Conservation (phyloP, 2,329 filamentous ascomycete genomes). For the Neopestalotiopsis sp. region DNA sequence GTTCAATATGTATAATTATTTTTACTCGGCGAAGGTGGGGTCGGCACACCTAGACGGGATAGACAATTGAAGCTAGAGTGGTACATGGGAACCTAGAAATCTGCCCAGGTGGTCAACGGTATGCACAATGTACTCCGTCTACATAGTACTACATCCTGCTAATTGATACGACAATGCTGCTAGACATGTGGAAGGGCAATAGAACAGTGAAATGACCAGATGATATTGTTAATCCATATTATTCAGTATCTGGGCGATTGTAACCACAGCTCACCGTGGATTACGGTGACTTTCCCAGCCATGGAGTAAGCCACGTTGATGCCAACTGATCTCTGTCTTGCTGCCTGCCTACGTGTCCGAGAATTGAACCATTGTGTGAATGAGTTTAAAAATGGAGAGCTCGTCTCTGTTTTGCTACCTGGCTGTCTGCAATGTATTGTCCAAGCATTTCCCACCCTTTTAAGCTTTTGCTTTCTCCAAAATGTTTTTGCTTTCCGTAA, state of each 20-base stretch:
- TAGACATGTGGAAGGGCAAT: no score
- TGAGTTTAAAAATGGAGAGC: conserved; percentile 6
- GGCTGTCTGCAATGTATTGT: not conserved
- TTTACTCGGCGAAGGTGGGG: not conserved
- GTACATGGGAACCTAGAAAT: no score
- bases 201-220: not conserved
- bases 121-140: not conserved
- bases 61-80: not conserved
- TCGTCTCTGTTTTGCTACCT: not conserved
- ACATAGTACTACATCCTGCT: no score
- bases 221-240: not conserved
- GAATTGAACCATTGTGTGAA: not conserved
- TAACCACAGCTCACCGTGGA: not conserved
- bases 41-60: not conserved
- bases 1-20: not conserved
- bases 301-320: not conserved
- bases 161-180: no score
- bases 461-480: not conserved
- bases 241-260: not conserved
- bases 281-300: not conserved
- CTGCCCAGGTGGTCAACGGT: no score
- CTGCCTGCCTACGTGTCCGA: not conserved
- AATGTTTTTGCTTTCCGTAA: conserved; percentile 40
- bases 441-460: no score
- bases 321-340: not conserved